Conservation (phyloP, 805 yeast genomes). For the Candida quercuum region DNA sequence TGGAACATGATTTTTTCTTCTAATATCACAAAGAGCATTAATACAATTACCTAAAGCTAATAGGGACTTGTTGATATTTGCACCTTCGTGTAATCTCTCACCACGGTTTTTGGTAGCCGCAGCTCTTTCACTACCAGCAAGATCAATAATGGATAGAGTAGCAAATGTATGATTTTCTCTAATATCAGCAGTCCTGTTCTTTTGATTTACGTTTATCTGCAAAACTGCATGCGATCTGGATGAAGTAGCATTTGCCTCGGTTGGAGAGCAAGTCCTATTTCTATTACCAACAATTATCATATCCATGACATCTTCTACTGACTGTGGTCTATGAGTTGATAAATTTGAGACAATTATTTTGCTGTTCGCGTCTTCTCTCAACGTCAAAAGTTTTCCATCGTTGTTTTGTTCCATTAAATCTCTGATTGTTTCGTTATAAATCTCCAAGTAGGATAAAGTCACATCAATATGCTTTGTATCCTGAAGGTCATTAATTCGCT, state of each 20-base stretch:
- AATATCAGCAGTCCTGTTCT: slow-evolving; percentile 53
- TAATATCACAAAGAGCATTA: slow-evolving; percentile 78
- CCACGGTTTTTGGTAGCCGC: slow-evolving; percentile 86
- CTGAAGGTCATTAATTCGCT: slow-evolving; percentile 46
- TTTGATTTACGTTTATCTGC: slow-evolving; percentile 68
- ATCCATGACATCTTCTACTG: slow-evolving; percentile 74
- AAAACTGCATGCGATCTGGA: slow-evolving; percentile 93
- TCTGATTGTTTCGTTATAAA: slow-evolving; percentile 83
- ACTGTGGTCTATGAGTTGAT: slow-evolving; percentile 52
- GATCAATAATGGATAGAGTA: slow-evolving; percentile 79
- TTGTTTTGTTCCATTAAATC: slow-evolving; percentile 65
- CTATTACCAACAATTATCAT: slow-evolving; percentile 65
- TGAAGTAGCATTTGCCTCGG: slow-evolving; percentile 86
- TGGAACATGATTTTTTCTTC: slow-evolving; percentile 71
- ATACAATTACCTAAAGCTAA: slow-evolving; percentile 92
- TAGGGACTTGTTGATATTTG: slow-evolving; percentile 84
- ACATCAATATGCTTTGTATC: slow-evolving; percentile 57
- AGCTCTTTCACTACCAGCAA: slow-evolving; percentile 96
- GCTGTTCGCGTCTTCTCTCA: slow-evolving; percentile 67
- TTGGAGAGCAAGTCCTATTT: slow-evolving; percentile 79
- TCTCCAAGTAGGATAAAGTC: slow-evolving; percentile 72
- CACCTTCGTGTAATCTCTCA: slow-evolving; percentile 79
- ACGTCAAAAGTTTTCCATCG: slow-evolving; percentile 40
- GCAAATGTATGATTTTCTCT: slow-evolving; percentile 69
- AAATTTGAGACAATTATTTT: slow-evolving; percentile 69